Evolutionary conservation across 257 asterid genomes (phyloP), one percentile per base, ranked within the genome.

Genomic region (Marsdenia floribunda): DNA sequence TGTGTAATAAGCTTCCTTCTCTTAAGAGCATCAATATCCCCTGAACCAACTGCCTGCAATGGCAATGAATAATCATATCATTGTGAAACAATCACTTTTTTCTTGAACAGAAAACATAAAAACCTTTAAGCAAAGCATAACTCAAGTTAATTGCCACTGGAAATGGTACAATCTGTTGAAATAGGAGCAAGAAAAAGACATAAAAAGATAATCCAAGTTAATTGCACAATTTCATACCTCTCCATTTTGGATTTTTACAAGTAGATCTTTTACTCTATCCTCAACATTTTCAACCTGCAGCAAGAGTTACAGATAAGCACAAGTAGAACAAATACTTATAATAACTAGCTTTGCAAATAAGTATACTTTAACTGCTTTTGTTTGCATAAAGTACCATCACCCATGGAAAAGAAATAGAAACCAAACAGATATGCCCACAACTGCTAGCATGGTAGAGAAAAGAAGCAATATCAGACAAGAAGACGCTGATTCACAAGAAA

Each of bases 1-100:
- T 84, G 89, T 69, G 72, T 78, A 69, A 95, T 90, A 69, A 95
- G 96, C 85, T 85, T 92, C 80, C 99, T 87, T 78, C 85, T 80
- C 81, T 92, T 92, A 70, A 95, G 93, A 86, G 85, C 85, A 78
- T 90, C 96, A 77, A 92, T 74, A 79, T 90, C 98, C 82, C 85
- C 90, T 70, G 88, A 78, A 46, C 82, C 75, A 46, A 89, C 83
- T 53, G 82, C 91, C 97, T 93, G 94, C 77, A 78, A 80, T 79
- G 49, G 63, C 65, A 73, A 60, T n/a, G 7, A 9, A 55, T 19
- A 73, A 73, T 42, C 71, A 35, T 22, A 70, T 70, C 59, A 16
- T 22, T 3, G 24, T 35, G 24, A 70, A 33, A n/a, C 35, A 52
- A 35, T 53, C 47, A 22, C 33, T 5, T 35, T 50, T 52, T 52